Percentiles rank a stretch among this genome's conserved stretches.
phyloP scores from a whole-genome alignment of 192 early-diverging fungal species.

The Podila clonocystis region DNA sequence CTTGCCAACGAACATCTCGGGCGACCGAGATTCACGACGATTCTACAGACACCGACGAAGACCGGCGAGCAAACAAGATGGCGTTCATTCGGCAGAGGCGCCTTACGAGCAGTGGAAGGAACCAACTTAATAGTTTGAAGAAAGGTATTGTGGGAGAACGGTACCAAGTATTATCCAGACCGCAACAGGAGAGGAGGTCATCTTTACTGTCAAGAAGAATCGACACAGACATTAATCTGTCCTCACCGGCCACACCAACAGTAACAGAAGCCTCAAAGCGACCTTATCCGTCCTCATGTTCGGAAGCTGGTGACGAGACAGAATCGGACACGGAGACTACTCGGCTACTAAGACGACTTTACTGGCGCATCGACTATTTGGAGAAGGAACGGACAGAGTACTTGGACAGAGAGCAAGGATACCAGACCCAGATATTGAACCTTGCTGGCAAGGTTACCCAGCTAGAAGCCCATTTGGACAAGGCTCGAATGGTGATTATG shows the following conservation, averaged over 20 bases:
- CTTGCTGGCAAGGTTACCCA: background rate
- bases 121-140: background rate
- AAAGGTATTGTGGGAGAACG: background rate
- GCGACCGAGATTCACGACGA: background rate
- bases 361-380: background rate
- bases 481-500: no score
- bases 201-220: no score
- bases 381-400: background rate
- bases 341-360: background rate
- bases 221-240: no score
- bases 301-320: background rate
- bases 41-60: background rate
- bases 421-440: background rate
- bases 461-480: background rate
- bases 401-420: background rate
- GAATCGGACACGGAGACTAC: slow-evolving; percentile 1
- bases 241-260: no score
- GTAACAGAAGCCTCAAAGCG: no score
- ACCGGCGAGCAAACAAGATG: background rate
- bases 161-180: background rate
- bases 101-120: background rate
- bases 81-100: background rate
- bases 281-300: no score
- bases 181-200: background rate
- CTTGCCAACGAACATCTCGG: background rate